phyloP scores from a whole-genome alignment of 768 basidiomycete species.

The Butyriboletus loyo region DNA sequence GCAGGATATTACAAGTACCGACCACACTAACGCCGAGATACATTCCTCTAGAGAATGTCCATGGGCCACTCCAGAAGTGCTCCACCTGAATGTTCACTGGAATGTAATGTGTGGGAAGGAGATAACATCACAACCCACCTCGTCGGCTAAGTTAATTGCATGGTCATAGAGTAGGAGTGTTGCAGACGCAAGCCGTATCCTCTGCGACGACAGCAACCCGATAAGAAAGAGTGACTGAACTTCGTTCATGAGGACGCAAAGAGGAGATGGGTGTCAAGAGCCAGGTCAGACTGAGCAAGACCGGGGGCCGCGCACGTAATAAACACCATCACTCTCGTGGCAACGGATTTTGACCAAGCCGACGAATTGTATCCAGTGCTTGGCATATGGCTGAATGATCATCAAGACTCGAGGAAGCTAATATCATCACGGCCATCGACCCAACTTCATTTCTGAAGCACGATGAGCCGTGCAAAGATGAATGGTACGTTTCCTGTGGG shows the following conservation, averaged over 20 bases:
- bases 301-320: background rate
- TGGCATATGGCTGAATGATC: background rate
- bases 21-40: conserved; percentile 8
- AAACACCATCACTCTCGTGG: background rate
- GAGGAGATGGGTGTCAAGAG: background rate
- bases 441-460: background rate
- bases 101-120: background rate
- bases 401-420: background rate
- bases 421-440: background rate
- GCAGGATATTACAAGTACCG: background rate
- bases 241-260: background rate
- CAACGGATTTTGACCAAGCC: background rate
- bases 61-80: conserved; percentile 11
- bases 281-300: background rate
- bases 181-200: background rate
- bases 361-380: background rate
- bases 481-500: background rate
- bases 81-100: conserved; percentile 2
- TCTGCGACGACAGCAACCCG: background rate
- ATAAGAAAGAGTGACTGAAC: background rate
- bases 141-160: background rate
- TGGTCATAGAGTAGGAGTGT: conserved; percentile 15
- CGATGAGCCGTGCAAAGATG: background rate
- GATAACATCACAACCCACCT: background rate
- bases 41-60: conserved; percentile 7